These are phyloP conservation scores for Aspergillus clavatus DNA, from an alignment of 2,329 filamentous ascomycete species.

Conservation along the genomic window DNA sequence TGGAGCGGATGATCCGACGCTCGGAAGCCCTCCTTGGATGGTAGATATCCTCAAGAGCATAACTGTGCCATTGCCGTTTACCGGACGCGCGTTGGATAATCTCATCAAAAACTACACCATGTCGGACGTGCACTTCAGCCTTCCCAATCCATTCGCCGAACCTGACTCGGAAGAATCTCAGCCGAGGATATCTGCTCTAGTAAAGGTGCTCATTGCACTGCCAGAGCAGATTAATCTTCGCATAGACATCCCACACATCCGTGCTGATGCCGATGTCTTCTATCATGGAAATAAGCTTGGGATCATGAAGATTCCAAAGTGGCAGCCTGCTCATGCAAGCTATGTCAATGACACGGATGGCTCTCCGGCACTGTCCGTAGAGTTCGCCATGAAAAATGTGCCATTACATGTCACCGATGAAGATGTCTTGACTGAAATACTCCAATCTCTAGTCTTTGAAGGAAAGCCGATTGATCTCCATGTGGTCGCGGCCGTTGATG, in stretches of 20 bases:
- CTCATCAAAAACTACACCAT: conserved; percentile 85
- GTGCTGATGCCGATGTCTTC: conserved; percentile 72
- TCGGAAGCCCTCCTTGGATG: conserved; percentile 75
- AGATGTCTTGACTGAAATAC: conserved; percentile 70
- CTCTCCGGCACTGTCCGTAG: conserved; percentile 63
- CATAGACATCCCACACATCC: conserved; percentile 70
- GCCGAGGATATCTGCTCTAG: conserved; percentile 76
- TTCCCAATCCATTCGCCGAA: conserved; percentile 76
- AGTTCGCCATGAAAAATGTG: conserved; percentile 70
- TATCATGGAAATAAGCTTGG: conserved; percentile 77
- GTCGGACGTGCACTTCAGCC: conserved; percentile 74
- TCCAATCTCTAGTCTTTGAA: conserved; percentile 76
- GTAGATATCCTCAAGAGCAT: conserved; percentile 73
- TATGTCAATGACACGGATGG: conserved; percentile 57
- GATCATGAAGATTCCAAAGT: conserved; percentile 69
- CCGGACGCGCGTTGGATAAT: conserved; percentile 73
- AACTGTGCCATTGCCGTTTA: conserved; percentile 77
- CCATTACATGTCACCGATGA: conserved; percentile 79
- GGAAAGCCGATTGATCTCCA: conserved; percentile 63
- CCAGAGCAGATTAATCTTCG: conserved; percentile 85
- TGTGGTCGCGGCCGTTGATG: conserved; percentile 75
- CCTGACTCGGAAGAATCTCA: conserved; percentile 67
- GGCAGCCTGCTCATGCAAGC: conserved; percentile 82
- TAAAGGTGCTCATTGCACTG: conserved; percentile 71
- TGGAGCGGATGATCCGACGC: conserved; percentile 63